Evolutionary conservation across 2,329 filamentous ascomycete species (phyloP).

Genomic region (Eutypa lata): DNA sequence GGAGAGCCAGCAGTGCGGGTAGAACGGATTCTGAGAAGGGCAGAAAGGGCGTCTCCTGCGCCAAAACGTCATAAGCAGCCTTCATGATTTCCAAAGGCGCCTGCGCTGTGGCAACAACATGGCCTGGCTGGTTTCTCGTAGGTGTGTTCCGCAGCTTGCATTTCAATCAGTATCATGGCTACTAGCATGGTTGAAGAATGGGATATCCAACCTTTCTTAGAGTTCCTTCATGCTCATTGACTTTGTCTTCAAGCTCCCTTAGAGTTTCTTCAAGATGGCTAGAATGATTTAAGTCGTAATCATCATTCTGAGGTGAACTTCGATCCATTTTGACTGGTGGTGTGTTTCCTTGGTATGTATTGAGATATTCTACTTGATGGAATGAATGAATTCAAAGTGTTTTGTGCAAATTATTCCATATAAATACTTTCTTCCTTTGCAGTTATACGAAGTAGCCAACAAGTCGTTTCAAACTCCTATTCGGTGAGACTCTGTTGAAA

Average conservation of each 20-base stretch:
- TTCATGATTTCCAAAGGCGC: conserved; percentile 52
- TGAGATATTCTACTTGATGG: too few relatives aligned
- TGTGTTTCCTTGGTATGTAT: background rate
- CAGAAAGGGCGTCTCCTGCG: conserved; percentile 60
- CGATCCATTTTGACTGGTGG: conserved; percentile 22
- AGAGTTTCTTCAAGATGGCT: conserved; percentile 64
- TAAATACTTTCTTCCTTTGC: too few relatives aligned
- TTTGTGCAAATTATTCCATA: too few relatives aligned
- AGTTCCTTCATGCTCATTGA: conserved; percentile 51
- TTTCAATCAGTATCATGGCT: conserved; percentile 6
- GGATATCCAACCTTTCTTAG: conserved; percentile 40
- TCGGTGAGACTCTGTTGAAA: too few relatives aligned
- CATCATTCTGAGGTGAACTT: conserved; percentile 21
- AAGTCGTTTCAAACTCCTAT: too few relatives aligned
- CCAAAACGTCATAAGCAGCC: conserved; percentile 62
- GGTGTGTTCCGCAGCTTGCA: conserved; percentile 17
- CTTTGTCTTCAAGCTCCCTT: conserved; percentile 59
- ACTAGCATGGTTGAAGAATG: background rate
- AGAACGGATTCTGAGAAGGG: conserved; percentile 66
- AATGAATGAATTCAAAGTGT: too few relatives aligned
- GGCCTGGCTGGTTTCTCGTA: conserved; percentile 7
- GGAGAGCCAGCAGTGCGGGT: conserved; percentile 68
- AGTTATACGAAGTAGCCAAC: too few relatives aligned
- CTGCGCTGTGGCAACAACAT: conserved; percentile 18
- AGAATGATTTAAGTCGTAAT: conserved; percentile 40